Evolutionary conservation across 805 yeast species (phyloP).

Genomic region (Lachancea meyersii): DNA sequence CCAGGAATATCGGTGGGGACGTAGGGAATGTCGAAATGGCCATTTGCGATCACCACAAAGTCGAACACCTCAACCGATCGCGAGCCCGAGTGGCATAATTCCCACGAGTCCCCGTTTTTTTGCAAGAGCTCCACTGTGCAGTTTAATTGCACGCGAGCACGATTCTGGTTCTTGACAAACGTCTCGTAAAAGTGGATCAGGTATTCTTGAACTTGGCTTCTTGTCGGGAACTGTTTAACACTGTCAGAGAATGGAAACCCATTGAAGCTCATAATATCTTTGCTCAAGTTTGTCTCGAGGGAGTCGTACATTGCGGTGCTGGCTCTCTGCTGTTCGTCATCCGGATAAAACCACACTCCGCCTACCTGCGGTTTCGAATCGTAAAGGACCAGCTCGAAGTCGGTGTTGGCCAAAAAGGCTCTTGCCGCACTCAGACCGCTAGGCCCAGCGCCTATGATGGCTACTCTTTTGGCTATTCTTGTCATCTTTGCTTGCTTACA

Average conservation of each 20-base stretch:
- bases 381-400: conserved; percentile 48
- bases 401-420: conserved; percentile 50
- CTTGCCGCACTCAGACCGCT: conserved; percentile 61
- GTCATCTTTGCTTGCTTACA: not conserved
- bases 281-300: conserved; percentile 65
- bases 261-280: conserved; percentile 59
- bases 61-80: conserved; percentile 34
- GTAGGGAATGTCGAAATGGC: conserved; percentile 39
- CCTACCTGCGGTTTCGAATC: conserved; percentile 60
- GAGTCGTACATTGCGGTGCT: conserved; percentile 49
- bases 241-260: conserved; percentile 43
- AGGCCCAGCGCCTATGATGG: conserved; percentile 77
- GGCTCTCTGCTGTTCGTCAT: conserved; percentile 16
- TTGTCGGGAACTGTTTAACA: conserved; percentile 52
- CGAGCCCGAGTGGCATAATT: conserved; percentile 15
- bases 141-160: conserved; percentile 27
- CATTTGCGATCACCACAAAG: conserved; percentile 38
- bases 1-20: conserved; percentile 37
- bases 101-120: conserved; percentile 17
- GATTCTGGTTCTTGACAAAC: conserved; percentile 23
- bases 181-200: conserved; percentile 45
- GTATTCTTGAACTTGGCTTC: conserved; percentile 54
- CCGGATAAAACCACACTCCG: conserved; percentile 68
- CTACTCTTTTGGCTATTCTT: conserved; percentile 35
- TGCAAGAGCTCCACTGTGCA: conserved; percentile 20